These are phyloP conservation scores for Russula sp. DNA, from an alignment of 768 basidiomycete species.

Conservation along the genomic window DNA sequence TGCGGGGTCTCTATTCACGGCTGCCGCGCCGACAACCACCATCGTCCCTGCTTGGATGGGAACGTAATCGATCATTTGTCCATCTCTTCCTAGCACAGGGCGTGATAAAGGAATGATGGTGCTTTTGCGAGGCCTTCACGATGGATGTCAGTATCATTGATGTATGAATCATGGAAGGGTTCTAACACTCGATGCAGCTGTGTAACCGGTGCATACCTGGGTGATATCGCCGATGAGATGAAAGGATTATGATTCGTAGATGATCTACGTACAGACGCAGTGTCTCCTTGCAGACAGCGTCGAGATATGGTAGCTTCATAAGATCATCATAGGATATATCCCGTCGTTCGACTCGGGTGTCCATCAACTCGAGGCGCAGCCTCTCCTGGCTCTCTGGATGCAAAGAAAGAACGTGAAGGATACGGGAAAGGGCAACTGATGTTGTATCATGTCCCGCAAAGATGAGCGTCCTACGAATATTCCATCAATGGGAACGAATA, in stretches of 20 bases:
- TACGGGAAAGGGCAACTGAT: slow-evolving; percentile 29
- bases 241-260: background rate
- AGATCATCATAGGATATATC: slow-evolving; percentile 38
- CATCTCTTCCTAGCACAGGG: slow-evolving; percentile 15
- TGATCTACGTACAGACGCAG: slow-evolving; percentile 33
- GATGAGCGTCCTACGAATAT: slow-evolving; percentile 27
- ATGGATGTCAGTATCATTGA: background rate
- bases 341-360: slow-evolving; percentile 18
- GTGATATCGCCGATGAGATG: background rate
- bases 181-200: slow-evolving; percentile 29
- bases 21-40: slow-evolving; percentile 22
- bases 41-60: slow-evolving; percentile 21
- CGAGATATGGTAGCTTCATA: slow-evolving; percentile 40
- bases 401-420: slow-evolving; percentile 29
- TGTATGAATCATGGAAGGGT: background rate
- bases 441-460: slow-evolving; percentile 32
- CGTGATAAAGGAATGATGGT: slow-evolving; percentile 18
- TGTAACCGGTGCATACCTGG: slow-evolving; percentile 24
- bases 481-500: background rate
- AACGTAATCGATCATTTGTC: slow-evolving; percentile 11
- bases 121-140: slow-evolving; percentile 17
- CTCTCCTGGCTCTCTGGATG: slow-evolving; percentile 27
- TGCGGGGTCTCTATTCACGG: slow-evolving; percentile 26
- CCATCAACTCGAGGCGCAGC: slow-evolving; percentile 28
- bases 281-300: slow-evolving; percentile 39